A percentile compares a stretch with the other conserved stretches of the same genome.
Conservation (phyloP, 345 rosid species). For the Brassica nigra region DNA sequence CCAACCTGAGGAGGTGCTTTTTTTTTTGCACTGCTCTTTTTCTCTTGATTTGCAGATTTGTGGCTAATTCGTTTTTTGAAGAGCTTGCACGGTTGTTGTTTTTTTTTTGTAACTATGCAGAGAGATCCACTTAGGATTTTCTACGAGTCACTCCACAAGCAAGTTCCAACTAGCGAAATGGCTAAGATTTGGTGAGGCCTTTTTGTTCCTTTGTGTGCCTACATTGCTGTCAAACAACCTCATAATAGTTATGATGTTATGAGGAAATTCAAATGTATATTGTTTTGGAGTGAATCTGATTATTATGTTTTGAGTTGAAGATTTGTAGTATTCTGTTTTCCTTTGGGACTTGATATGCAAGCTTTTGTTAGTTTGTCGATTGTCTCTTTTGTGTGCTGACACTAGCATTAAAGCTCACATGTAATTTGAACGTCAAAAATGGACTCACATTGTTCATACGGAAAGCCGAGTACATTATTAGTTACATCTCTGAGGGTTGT, state of each 20-base stretch:
- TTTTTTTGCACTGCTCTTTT: neutral
- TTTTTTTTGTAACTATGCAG: conserved; percentile 50
- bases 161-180: conserved; percentile 84
- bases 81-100: neutral
- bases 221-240: neutral
- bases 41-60: neutral
- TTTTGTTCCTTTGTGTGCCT: neutral
- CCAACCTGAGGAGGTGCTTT: conserved; percentile 71
- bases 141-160: conserved; percentile 77
- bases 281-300: conserved; percentile 3
- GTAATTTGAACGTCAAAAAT: too few species aligned
- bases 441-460: neutral
- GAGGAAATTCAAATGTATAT: neutral
- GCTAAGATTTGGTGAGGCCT: conserved; percentile 91
- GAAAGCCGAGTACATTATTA: neutral
- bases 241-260: neutral
- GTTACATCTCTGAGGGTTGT: neutral
- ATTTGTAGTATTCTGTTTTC: neutral
- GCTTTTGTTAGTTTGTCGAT: neutral
- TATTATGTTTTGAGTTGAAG: conserved; percentile 3
- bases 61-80: conserved; percentile 1
- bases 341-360: too few species aligned
- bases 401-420: neutral
- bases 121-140: conserved; percentile 95
- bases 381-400: conserved; percentile 2